Base-by-base conservation (phyloP, 1,139 yeast genomes). In the Yamadazyma buinensis region DNA sequence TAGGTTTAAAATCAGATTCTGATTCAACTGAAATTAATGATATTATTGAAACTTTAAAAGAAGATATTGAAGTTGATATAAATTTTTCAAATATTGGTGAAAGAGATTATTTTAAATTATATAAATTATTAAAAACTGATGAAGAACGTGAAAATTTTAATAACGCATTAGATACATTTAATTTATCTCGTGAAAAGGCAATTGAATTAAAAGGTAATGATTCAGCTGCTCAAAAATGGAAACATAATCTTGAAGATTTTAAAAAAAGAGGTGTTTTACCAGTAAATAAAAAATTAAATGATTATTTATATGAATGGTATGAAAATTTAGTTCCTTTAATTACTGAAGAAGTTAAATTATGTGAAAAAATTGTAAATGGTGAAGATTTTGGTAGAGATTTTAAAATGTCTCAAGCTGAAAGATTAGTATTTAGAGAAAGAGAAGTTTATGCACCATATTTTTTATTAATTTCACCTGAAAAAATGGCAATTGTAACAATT, bases 191-290 rank as follows among this genome's bases (percentile, higher is more conserved):
- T 52, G 96, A 92, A 55, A 65, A 77, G 37, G 73, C 74, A 31
- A 58, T 92, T 28, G 98, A 92, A 55, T 70, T 79, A 23, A 72
- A 84, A 40, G 94, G 95, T 4, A 70, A 84, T 8, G 92, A 84
- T 47, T 92, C 92, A 3, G 95, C 97, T 0, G 78, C 75, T 43
- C 86, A 81, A 51, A 83, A 84, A 55, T 92, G 97, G 97, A 81
- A 77, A 51, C 82, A 80, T 48, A 92, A 83, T 45, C 83, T 77
- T 49, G 94, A 86, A 48, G 81, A 77, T 39, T 68, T 82, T 55
- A 75, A 75, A 41, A 75, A 71, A 32, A 67, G 82, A 47, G 88
- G 90, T n/a, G 75, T 68, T 7, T 44, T 78, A 28, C 59, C 77
- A 18, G 61, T 80, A 31, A 71, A 76, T 35, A 75, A 77, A 40